Evolutionary conservation across 257 asterid species (phyloP).

Genomic region (Rauvolfia tetraphylla): DNA sequence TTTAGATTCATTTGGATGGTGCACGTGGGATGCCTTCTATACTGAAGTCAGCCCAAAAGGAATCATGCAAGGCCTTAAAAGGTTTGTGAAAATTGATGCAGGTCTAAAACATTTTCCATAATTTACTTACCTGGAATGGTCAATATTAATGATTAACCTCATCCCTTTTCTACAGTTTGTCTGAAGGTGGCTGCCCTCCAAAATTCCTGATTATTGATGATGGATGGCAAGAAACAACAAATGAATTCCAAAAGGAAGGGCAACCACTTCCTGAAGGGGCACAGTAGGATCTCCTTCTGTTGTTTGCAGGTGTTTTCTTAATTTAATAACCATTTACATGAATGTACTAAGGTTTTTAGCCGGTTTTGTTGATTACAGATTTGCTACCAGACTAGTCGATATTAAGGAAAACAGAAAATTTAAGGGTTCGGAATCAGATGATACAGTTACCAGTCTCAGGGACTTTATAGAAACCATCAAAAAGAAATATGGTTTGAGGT

Average conservation of each 20-base stretch:
- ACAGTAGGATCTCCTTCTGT: conserved; percentile 38
- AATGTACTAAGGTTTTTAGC: conserved; percentile 1
- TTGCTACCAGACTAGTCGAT: conserved; percentile 48
- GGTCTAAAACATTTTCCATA: not conserved
- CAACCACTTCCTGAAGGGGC: conserved; percentile 45
- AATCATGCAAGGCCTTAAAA: conserved; percentile 45
- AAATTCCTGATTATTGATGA: conserved; percentile 68
- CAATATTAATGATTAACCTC: not conserved
- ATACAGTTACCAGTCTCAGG: not conserved
- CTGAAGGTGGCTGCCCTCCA: conserved; percentile 53
- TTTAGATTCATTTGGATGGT: conserved; percentile 69
- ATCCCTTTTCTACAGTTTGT: conserved; percentile 26
- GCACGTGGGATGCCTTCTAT: conserved; percentile 76
- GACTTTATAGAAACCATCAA: conserved; percentile 7
- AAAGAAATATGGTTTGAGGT: conserved; percentile 17
- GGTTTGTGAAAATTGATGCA: conserved; percentile 12
- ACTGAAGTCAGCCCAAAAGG: conserved; percentile 48
- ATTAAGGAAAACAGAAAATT: conserved; percentile 48
- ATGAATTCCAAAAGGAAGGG: conserved; percentile 51
- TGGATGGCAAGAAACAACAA: conserved; percentile 74
- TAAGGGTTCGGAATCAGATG: not conserved
- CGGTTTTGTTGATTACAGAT: conserved; percentile 28
- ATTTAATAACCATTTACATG: conserved; percentile 1
- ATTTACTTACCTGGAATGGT: not conserved
- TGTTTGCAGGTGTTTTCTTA: not conserved